These are phyloP conservation scores for Ogataea zsoltii DNA, from an alignment of 805 yeast species.

Conservation along the genomic window DNA sequence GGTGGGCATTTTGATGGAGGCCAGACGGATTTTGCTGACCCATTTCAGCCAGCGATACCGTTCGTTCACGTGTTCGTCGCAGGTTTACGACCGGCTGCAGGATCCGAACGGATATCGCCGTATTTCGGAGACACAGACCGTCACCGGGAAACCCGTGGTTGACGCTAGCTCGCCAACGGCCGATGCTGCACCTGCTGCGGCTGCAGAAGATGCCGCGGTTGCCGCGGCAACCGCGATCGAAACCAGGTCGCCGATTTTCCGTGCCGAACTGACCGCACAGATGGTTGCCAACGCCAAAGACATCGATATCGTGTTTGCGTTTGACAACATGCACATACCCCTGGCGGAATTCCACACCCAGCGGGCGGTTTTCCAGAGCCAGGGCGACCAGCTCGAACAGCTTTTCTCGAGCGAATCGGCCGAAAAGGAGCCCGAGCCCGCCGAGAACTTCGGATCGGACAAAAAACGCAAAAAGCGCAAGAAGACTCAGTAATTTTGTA, in stretches of 20 bases:
- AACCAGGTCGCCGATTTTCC: slow-evolving; percentile 27
- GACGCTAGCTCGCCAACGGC: too few species aligned
- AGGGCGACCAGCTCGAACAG: slow-evolving; percentile 29
- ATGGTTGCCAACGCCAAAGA: slow-evolving; percentile 28
- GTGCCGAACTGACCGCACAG: slow-evolving; percentile 1
- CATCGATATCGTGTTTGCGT: slow-evolving; percentile 49
- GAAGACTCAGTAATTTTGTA: too few species aligned
- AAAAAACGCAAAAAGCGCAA: neutral
- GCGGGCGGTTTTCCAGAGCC: slow-evolving; percentile 29
- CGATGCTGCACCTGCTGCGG: too few species aligned
- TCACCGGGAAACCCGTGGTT: too few species aligned
- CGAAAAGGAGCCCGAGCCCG: slow-evolving; percentile 9
- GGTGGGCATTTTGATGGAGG: slow-evolving; percentile 70
- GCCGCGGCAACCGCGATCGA: slow-evolving; percentile 11
- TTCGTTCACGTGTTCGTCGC: slow-evolving; percentile 37
- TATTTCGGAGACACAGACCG: too few species aligned
- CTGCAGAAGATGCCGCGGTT: neutral
- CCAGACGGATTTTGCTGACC: slow-evolving; percentile 70
- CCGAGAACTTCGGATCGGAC: neutral
- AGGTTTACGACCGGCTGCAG: slow-evolving; percentile 26
- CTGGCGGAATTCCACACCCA: slow-evolving; percentile 44
- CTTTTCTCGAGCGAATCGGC: slow-evolving; percentile 26
- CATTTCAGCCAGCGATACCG: slow-evolving; percentile 93
- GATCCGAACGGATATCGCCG: too few species aligned
- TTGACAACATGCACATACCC: slow-evolving; percentile 62